Evolutionary conservation across 2,329 filamentous ascomycete species (phyloP), one percentile per base, ranked within the genome.

Genomic region (Cladosporium sp.): DNA sequence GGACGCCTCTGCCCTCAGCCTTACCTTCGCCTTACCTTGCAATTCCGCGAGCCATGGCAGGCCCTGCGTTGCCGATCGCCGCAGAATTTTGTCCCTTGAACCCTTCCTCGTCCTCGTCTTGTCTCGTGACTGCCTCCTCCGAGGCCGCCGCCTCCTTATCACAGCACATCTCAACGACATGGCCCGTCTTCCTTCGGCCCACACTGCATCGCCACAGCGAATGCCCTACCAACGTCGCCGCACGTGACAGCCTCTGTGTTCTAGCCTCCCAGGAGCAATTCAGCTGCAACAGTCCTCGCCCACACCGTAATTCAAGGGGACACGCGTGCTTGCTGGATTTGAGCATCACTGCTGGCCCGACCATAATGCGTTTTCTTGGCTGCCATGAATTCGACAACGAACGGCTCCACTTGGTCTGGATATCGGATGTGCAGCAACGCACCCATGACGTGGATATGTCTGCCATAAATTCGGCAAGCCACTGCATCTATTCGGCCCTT

Each of bases 91-190:
- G 54, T 56, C 30, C 28, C 2, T 30, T 56, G 34, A 5, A 22
- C 42, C 42, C 42, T 45, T 47, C 28, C 5, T 25, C 22, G 14
- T 37, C n/a, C 11, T 19, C 15, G 25, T 22, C 28, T 17, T 28
- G 8, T n/a, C 40, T 36, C 34, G 30, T 45, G 42, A 36, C 54
- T 49, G 9, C 3, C 28, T 14, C 12, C 17, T 15, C n/a, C 42
- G 40, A 28, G 36, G 17, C 40, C 28, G 38, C 54, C 19, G 30
- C 40, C 30, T 47, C 52, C 38, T 43, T 55, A 43, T 36, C 51
- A n/a, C 37, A 39, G 25, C 51, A 30, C 22, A 50, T 50, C 47
- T n/a, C 47, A 50, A 50, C 47, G 30, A 50, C 45, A 36, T 50
- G 36, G n/a, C 49, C 49, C 20, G 20, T 22, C 28, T 20, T 45